Base-by-base conservation (phyloP, 2,329 filamentous ascomycete genomes). In the Malbranchea cinnamomea region DNA sequence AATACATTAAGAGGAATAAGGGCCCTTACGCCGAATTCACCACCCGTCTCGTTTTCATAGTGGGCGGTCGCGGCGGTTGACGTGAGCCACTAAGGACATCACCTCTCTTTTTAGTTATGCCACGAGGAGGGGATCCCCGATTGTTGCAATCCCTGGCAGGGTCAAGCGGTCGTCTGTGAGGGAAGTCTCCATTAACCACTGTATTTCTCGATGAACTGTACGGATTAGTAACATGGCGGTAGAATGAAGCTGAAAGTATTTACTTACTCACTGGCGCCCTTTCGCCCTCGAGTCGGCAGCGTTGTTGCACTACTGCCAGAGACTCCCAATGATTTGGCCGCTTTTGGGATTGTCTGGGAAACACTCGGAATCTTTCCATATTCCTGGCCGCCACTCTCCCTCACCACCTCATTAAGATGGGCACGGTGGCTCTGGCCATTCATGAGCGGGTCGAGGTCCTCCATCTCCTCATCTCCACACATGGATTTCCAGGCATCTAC, bases 341-440 rank as follows among this genome's bases (percentile, higher is more conserved):
- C n/a, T n/a, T n/a, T n/a, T n/a, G n/a, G n/a, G n/a, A n/a, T n/a
- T n/a, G n/a, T n/a, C n/a, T n/a, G n/a, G n/a, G n/a, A n/a, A n/a
- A n/a, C n/a, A n/a, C n/a, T n/a, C n/a, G n/a, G 9, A n/a, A n/a
- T n/a, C n/a, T n/a, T n/a, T n/a, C 21, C 21, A 23, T 39, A 40
- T 6, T 27, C 27, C 25, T 44, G 38, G 6, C 32, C 39, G 11
- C 38, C 41, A 27, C 37, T 30, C 19, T 34, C 37, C 16, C 32
- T 40, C 16, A 50, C 35, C 5, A 28, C 26, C 10, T 43, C 41
- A 27, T 23, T 42, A 5, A 56, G 41, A 5, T 41, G 32, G 11
- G 44, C 40, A 30, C 56, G 49, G 37, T 60, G 56, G 14, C 36
- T 52, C 25, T 60, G 55, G 7, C 57, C 57, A 25, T 52, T 36